Evolutionary conservation across 2,329 filamentous ascomycete genomes (phyloP).

Genomic region (Aspergillus bombycis): DNA sequence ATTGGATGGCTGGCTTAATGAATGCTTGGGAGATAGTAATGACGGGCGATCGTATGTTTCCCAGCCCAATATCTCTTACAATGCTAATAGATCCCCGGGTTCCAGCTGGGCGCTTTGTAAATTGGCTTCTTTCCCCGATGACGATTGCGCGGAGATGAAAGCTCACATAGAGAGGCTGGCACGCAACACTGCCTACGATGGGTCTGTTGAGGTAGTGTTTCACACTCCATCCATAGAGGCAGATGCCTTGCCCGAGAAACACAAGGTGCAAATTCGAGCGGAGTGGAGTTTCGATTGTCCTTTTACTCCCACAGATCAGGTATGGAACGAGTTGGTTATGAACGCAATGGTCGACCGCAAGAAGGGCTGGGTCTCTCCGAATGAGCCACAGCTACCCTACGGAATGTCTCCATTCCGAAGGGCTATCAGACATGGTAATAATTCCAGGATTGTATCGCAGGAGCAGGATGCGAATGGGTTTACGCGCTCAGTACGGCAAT

Average conservation of each 20-base stretch:
- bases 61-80: neutral
- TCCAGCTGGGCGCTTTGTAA: constrained; percentile 6
- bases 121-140: neutral
- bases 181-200: neutral
- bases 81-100: neutral
- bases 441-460: constrained; percentile 1
- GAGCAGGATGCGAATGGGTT: neutral
- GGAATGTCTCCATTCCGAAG: constrained; percentile 7
- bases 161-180: constrained; percentile 8
- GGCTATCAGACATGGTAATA: constrained; percentile 4
- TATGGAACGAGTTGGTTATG: constrained; percentile 1
- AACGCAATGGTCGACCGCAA: constrained; percentile 7
- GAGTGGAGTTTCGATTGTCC: constrained; percentile 2
- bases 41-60: neutral
- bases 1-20: constrained; percentile 3
- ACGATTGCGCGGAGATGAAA: constrained; percentile 4
- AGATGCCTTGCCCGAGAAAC: neutral
- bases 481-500: neutral
- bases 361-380: constrained; percentile 4
- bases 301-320: neutral
- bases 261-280: constrained; percentile 4
- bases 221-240: constrained; percentile 1
- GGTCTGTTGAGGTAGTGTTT: constrained; percentile 1
- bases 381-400: neutral
- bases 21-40: neutral